Conservation (phyloP, 116 monocot genomes). For the Cymodocea nodosa region DNA sequence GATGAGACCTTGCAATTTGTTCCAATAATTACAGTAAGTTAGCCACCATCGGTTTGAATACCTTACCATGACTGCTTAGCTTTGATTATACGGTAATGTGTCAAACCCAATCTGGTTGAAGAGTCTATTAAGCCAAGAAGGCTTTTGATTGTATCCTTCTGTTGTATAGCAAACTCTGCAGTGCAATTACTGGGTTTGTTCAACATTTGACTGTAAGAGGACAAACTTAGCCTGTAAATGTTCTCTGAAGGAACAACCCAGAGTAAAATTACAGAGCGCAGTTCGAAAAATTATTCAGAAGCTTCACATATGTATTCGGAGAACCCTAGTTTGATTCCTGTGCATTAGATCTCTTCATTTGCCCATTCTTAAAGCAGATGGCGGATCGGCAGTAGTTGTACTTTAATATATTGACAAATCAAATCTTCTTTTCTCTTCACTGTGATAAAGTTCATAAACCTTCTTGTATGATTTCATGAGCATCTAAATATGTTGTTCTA, state of each 20-base stretch:
- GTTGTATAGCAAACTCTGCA: slow-evolving; percentile 1
- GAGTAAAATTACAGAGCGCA: neutral
- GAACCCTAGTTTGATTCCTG: neutral
- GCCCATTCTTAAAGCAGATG: neutral
- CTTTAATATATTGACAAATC: neutral
- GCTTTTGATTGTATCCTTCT: neutral
- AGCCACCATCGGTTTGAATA: neutral
- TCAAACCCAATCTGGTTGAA: no score
- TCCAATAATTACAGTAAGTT: neutral
- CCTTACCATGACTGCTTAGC: neutral
- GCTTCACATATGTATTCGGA: neutral
- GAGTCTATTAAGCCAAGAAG: neutral
- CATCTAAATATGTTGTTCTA: no score
- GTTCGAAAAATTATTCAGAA: neutral
- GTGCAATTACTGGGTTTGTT: slow-evolving; percentile 1
- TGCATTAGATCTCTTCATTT: neutral
- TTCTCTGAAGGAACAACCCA: neutral
- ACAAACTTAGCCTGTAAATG: neutral
- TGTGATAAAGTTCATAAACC: slow-evolving; percentile 1
- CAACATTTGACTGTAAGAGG: neutral
- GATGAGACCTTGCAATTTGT: slow-evolving; percentile 3
- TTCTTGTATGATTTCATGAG: neutral
- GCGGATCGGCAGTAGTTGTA: neutral
- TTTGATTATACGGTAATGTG: neutral
- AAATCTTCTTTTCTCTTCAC: neutral